These are phyloP conservation scores for Talaromyces sp. DNA, from an alignment of 2,329 filamentous ascomycete species.

Conservation along the genomic window DNA sequence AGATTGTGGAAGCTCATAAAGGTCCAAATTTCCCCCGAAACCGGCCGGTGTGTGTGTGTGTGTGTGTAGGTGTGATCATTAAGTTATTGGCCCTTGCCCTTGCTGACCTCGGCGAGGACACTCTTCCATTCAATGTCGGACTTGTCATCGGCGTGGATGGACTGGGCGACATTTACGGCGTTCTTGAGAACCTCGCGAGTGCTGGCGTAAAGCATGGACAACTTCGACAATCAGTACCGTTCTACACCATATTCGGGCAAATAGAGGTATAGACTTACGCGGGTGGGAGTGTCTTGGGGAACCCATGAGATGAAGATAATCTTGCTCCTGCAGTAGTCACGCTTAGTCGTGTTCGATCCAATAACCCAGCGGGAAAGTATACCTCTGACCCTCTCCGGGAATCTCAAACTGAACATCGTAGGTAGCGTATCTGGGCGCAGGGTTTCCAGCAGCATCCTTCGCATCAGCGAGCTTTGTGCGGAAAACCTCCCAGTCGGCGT, in stretches of 20 bases:
- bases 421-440: slow-evolving; percentile 48
- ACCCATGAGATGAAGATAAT: slow-evolving; percentile 52
- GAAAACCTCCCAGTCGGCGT: slow-evolving; percentile 48
- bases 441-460: slow-evolving; percentile 42
- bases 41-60: background rate
- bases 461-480: slow-evolving; percentile 43
- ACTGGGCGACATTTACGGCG: slow-evolving; percentile 49
- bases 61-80: slow-evolving; percentile 15
- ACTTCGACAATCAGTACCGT: slow-evolving; percentile 25
- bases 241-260: background rate
- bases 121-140: slow-evolving; percentile 42
- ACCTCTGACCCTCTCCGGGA: slow-evolving; percentile 49
- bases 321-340: slow-evolving; percentile 42
- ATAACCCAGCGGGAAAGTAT: slow-evolving; percentile 20
- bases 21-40: background rate
- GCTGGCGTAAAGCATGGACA: slow-evolving; percentile 51
- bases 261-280: slow-evolving; percentile 31
- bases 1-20: slow-evolving; percentile 6
- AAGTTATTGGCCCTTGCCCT: slow-evolving; percentile 40
- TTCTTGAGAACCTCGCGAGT: slow-evolving; percentile 49
- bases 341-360: background rate
- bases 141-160: slow-evolving; percentile 43
- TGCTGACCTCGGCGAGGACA: slow-evolving; percentile 39
- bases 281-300: slow-evolving; percentile 37
- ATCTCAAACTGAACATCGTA: slow-evolving; percentile 51